Evolutionary conservation across 1,284 basidiomycete genomes (phyloP), one percentile per base, ranked within the genome.

Genomic region (Ceratobasidium sp.): DNA sequence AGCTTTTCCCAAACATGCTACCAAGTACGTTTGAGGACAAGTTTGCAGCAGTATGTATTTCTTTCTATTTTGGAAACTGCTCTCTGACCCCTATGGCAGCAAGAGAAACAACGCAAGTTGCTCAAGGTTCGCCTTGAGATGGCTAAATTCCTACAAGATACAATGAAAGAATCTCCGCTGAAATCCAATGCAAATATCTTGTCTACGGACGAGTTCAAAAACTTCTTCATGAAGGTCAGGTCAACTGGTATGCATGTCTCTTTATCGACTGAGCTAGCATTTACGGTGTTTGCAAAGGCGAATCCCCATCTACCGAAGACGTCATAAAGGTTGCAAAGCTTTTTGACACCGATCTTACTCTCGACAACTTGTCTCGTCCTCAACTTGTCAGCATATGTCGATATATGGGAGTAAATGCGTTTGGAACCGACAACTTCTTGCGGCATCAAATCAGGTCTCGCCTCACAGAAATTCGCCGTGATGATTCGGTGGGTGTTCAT

Each of bases 91-190:
- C 36, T 58, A 16, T 23, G 39, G 8, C 78, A 96, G 93, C 95
- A 98, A 80, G 97, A 99, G 82, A 99, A 99, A 82, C 89, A 97
- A 78, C 90, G 97, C 76, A 98, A 98, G 80, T 85, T 98, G 1
- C 89, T 99, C 61, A 92, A 96, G 77, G 94, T 98, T 26, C 88
- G 97, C 70, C 85, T 99, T 30, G 96, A 98, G 80, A 98, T 99
- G 96, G 97, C 97, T 77, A 99, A 99, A 80, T 99, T 99, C 86
- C 84, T 99, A 58, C 97, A 98, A 79, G 97, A 98, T 81, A 98
- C 97, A 1, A 88, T 99, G 72, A 89, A 92, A 59, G 97, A 98
- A 81, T 95, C 93, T 16, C 95, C 94, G 48, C 85, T 98, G 72
- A 95, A 93, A 80, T 93, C 94, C 6, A 96, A 97, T 79, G 89